A percentile compares a stretch with the other conserved stretches of the same genome.
phyloP scores from a whole-genome alignment of 1,284 basidiomycete species.

The Malassezia furfur region DNA sequence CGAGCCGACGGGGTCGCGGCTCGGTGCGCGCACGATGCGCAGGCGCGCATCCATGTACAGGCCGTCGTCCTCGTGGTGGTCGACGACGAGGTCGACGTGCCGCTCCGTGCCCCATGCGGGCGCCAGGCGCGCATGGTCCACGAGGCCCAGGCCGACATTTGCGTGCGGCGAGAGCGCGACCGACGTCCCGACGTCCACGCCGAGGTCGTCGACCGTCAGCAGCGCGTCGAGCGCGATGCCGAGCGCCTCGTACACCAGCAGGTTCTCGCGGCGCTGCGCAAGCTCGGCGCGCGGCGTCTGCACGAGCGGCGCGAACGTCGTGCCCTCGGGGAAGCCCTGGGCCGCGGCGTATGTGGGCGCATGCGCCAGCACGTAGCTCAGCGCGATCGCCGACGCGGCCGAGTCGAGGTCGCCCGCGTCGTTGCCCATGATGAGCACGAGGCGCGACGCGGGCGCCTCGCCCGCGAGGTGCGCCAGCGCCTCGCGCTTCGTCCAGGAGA shows the following conservation, averaged over 20 bases:
- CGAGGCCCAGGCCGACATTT: slow-evolving; percentile 25
- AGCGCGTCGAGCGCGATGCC: slow-evolving; percentile 17
- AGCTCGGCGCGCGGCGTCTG: slow-evolving; percentile 65
- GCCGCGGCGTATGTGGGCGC: slow-evolving; percentile 14
- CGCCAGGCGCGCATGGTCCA: slow-evolving; percentile 27
- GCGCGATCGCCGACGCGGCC: slow-evolving; percentile 31
- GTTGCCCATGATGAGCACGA: slow-evolving; percentile 41
- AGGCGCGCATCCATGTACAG: slow-evolving; percentile 52
- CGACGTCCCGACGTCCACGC: slow-evolving; percentile 16
- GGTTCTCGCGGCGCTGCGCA: slow-evolving; percentile 73
- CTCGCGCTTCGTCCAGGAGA: slow-evolving; percentile 7
- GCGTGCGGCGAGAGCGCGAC: slow-evolving; percentile 18
- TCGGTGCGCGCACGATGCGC: slow-evolving; percentile 30
- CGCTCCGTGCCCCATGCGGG: slow-evolving; percentile 25
- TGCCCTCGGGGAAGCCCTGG: slow-evolving; percentile 12
- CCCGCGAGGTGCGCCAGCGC: background rate
- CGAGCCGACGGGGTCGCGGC: slow-evolving; percentile 29
- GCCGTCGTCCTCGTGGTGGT: slow-evolving; percentile 84
- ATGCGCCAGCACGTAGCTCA: slow-evolving; percentile 31
- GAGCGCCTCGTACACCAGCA: slow-evolving; percentile 22
- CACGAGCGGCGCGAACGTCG: slow-evolving; percentile 59
- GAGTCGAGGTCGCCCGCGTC: slow-evolving; percentile 46
- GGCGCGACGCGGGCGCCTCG: slow-evolving; percentile 8
- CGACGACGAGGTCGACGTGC: slow-evolving; percentile 68
- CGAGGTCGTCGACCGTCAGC: slow-evolving; percentile 27